Evolutionary conservation across 1,284 basidiomycete genomes (phyloP), one percentile per base, ranked within the genome.

Genomic region (Ceratobasidium sp.): DNA sequence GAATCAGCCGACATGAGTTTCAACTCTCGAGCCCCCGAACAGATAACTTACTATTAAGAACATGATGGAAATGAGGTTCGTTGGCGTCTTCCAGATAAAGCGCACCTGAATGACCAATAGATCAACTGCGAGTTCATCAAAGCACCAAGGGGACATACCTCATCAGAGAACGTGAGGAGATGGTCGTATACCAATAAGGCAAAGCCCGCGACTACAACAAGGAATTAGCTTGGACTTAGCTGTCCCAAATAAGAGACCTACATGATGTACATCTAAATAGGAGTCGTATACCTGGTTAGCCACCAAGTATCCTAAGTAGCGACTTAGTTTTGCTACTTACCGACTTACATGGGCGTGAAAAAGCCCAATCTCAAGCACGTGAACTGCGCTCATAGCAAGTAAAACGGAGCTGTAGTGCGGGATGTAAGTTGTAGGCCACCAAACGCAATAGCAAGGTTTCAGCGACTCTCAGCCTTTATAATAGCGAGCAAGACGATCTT

Each of bases 301-400:
- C 27, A 45, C 17, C 15, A 4, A 50, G 29, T 50, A 1, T 31
- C 48, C 17, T 15, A 33, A 19, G 41, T 66, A 14, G 6, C 19
- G 11, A 67, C 5, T 6, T 48, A 29, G 7, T 6, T 1, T 2
- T n/a, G 29, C 45, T 17, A 67, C 65, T 36, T 33, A 67, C 65
- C 65, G 48, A 36, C 65, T 67, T 4, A 67, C 51, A 50, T 54
- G 51, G 19, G 65, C 65, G 44, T 67, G 65, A 45, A 67, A 67
- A 7, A 67, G 27, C 31, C 15, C 65, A 44, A 24, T 67, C 45
- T 67, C 65, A n/a, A 67, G 45, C 45, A 36, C 51, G 5, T 36
- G 36, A n/a, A 67, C 5, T 7, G 17, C 14, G 29, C 1, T 51
- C 63, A 65, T 65, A n/a, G 31, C 29, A 15, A 22, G 48, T 27